A percentile compares a stretch with the other conserved stretches of the same genome.
These are phyloP conservation scores for Suhomyces wounanorum DNA, from an alignment of 1,139 yeast genomes.

Conservation along the genomic window DNA sequence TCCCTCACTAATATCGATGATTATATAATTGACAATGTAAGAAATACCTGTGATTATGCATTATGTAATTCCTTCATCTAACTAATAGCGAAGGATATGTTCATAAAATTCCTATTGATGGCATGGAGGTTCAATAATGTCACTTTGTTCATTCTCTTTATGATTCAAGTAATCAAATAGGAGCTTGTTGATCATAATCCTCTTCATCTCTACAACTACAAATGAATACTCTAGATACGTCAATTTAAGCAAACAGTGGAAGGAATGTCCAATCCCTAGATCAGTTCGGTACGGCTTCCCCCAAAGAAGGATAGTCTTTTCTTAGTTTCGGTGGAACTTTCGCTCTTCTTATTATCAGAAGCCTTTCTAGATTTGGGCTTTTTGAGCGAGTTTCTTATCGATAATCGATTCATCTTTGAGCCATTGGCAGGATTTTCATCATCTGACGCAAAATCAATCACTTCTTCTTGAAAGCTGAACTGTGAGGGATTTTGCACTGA, in stretches of 20 bases:
- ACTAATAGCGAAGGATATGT: too few relatives aligned
- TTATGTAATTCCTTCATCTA: too few relatives aligned
- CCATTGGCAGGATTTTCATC: constrained; percentile 46
- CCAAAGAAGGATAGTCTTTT: constrained; percentile 39
- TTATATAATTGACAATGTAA: neutral
- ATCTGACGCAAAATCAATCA: constrained; percentile 51
- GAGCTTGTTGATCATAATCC: too few relatives aligned
- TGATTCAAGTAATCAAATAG: too few relatives aligned
- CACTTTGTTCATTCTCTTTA: too few relatives aligned
- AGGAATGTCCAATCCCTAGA: neutral
- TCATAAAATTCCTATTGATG: too few relatives aligned
- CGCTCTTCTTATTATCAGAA: constrained; percentile 39
- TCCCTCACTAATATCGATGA: neutral
- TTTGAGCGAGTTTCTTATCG: constrained; percentile 44
- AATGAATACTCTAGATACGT: neutral
- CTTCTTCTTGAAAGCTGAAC: constrained; percentile 45
- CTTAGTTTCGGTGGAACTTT: constrained; percentile 30
- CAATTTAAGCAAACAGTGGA: neutral
- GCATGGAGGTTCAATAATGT: too few relatives aligned
- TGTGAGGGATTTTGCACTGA: constrained; percentile 36
- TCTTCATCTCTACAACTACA: neutral
- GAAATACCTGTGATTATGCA: neutral
- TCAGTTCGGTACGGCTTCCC: constrained; percentile 12
- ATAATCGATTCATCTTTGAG: constrained; percentile 43
- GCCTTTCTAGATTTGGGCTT: constrained; percentile 35